A percentile compares a stretch with the other conserved stretches of the same genome.
Conservation (phyloP, 306 rosid genomes). For the Cucumis hystrix region DNA sequence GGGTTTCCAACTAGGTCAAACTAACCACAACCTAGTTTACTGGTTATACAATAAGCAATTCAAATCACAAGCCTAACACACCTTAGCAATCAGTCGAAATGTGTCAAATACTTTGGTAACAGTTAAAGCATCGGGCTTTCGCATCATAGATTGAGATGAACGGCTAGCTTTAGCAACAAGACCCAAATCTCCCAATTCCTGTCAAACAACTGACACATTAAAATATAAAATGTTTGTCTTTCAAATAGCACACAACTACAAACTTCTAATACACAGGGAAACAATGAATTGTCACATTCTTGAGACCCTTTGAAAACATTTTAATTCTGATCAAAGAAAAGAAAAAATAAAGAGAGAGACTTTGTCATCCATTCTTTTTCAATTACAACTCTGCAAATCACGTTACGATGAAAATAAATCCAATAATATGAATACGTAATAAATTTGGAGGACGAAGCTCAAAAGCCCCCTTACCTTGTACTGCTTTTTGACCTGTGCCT, state of each 20-base stretch:
- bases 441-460: neutral
- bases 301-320: neutral
- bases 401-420: neutral
- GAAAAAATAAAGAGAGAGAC: neutral
- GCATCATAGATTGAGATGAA: conserved; percentile 73
- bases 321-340: neutral
- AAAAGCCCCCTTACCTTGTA: conserved; percentile 34
- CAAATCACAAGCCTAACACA: conserved; percentile 1
- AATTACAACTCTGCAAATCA: neutral
- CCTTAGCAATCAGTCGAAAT: conserved; percentile 77
- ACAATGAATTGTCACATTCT: neutral
- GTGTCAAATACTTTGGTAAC: conserved; percentile 64
- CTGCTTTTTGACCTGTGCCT: conserved; percentile 44
- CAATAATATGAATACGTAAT: neutral
- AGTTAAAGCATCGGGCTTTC: conserved; percentile 66
- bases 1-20: neutral
- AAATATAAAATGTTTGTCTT: neutral
- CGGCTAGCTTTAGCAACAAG: conserved; percentile 72
- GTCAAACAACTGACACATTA: neutral
- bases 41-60: neutral
- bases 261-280: neutral
- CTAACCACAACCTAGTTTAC: neutral
- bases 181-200: conserved; percentile 81
- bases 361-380: neutral
- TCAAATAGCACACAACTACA: neutral